Evolutionary conservation across 2,329 filamentous ascomycete genomes (phyloP).

Genomic region (Fusarium temperatum): DNA sequence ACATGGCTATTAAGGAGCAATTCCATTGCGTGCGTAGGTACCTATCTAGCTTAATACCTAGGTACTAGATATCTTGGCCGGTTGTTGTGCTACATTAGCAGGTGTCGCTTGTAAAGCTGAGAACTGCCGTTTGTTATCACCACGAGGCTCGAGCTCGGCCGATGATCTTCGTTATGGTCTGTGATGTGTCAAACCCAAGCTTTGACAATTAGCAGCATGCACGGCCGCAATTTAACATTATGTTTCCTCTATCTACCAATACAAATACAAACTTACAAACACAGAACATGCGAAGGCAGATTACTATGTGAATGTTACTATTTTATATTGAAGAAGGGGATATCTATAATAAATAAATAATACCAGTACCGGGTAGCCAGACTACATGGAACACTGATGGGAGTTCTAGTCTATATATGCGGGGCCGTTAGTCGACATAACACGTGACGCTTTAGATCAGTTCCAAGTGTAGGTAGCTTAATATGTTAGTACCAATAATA

Average conservation of each 20-base stretch:
- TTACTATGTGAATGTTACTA: not conserved
- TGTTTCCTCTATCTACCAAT: not conserved
- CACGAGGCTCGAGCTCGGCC: not conserved
- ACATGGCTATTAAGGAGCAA: not conserved
- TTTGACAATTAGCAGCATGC: conserved; percentile 3
- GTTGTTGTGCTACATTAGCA: not conserved
- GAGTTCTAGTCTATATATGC: not conserved
- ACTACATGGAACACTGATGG: not conserved
- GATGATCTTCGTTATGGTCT: not conserved
- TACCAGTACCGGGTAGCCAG: not conserved
- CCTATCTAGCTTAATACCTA: not conserved
- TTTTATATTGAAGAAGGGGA: not conserved
- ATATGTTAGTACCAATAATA: not conserved
- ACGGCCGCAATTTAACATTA: conserved; percentile 1
- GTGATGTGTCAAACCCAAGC: conserved; percentile 23
- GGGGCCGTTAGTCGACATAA: not conserved
- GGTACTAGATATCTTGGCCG: not conserved
- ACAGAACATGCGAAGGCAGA: not conserved
- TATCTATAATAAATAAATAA: not conserved
- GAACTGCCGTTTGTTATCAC: not conserved
- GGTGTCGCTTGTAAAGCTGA: not conserved
- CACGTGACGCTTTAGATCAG: not conserved
- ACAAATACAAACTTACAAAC: not conserved
- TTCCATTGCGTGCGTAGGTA: conserved; percentile 8
- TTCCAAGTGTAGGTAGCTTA: not conserved